Percentiles rank a stretch among this genome's conserved stretches.
Evolutionary conservation across 1,284 basidiomycete species (phyloP).

Genomic region (Rhodotorula sp.): DNA sequence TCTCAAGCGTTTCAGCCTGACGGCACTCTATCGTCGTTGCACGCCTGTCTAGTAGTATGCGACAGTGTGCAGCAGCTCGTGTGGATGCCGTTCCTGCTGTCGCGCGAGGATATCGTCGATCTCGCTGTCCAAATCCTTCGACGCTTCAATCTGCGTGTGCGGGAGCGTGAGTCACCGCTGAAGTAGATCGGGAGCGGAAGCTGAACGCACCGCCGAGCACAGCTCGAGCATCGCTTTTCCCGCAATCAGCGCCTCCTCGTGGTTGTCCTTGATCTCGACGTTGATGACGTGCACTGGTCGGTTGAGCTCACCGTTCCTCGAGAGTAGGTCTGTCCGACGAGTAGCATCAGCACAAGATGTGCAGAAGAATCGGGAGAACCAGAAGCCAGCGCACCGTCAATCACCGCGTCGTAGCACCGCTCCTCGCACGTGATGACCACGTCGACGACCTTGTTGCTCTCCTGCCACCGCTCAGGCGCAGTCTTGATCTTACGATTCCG

Average conservation of each 20-base stretch:
- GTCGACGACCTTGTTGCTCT: constrained; percentile 79
- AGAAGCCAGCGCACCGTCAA: constrained; percentile 71
- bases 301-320: constrained; percentile 86
- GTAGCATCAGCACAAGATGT: background rate
- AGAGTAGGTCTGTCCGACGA: constrained; percentile 68
- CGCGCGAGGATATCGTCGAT: constrained; percentile 79
- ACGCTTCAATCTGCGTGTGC: constrained; percentile 69
- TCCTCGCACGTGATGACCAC: constrained; percentile 99
- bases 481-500: constrained; percentile 88
- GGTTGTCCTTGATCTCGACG: constrained; percentile 98
- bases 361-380: too few species aligned
- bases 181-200: too few species aligned
- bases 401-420: constrained; percentile 96
- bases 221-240: constrained; percentile 93
- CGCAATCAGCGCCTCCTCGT: constrained; percentile 94
- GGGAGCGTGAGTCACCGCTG: background rate
- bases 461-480: constrained; percentile 97
- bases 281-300: constrained; percentile 95
- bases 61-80: constrained; percentile 85
- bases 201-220: constrained; percentile 77
- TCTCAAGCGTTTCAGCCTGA: too few species aligned
- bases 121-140: constrained; percentile 83
- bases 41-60: constrained; percentile 67
- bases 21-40: too few species aligned
- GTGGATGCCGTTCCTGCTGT: constrained; percentile 87